Percentiles rank a stretch among this genome's conserved stretches.
Evolutionary conservation across 495 filamentous ascomycete species (phyloP).

Genomic region (Oidiodendron maius): DNA sequence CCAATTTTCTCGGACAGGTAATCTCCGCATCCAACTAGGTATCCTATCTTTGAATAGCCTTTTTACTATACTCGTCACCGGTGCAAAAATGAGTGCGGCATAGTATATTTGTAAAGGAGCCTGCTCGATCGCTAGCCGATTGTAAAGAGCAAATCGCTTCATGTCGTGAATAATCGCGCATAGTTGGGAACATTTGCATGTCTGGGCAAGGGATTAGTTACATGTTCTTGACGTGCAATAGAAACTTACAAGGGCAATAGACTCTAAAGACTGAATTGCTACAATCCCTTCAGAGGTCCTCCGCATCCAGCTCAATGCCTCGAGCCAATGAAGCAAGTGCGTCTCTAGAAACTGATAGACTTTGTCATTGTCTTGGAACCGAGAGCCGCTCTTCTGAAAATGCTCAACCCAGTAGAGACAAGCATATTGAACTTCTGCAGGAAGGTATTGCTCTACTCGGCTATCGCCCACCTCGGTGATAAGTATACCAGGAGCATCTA

Average conservation of each 20-base stretch:
- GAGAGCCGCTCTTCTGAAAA: conserved; percentile 2
- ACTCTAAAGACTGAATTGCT: conserved; percentile 2
- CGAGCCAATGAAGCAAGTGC: too few relatives aligned
- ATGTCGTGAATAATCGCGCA: too few relatives aligned
- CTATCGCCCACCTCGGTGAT: conserved; percentile 14
- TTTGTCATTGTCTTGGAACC: background rate
- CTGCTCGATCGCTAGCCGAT: conserved; percentile 17
- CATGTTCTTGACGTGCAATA: background rate
- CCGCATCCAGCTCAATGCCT: too few relatives aligned
- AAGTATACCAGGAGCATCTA: conserved; percentile 24
- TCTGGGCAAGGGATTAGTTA: background rate
- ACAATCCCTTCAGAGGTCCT: conserved; percentile 2
- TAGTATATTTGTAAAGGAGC: conserved; percentile 26
- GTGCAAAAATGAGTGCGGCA: conserved; percentile 31
- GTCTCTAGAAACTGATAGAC: conserved; percentile 3
- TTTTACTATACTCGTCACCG: conserved; percentile 20
- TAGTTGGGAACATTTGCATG: conserved; percentile 18
- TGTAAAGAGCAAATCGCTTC: conserved; percentile 27
- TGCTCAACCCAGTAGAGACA: too few relatives aligned
- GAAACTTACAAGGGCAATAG: background rate
- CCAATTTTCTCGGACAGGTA: too few relatives aligned
- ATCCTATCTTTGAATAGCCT: too few relatives aligned
- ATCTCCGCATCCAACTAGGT: too few relatives aligned
- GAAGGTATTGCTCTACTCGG: conserved; percentile 11
- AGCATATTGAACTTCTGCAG: conserved; percentile 21